Evolutionary conservation across 257 asterid species (phyloP).

Genomic region (Fraxinus americana): DNA sequence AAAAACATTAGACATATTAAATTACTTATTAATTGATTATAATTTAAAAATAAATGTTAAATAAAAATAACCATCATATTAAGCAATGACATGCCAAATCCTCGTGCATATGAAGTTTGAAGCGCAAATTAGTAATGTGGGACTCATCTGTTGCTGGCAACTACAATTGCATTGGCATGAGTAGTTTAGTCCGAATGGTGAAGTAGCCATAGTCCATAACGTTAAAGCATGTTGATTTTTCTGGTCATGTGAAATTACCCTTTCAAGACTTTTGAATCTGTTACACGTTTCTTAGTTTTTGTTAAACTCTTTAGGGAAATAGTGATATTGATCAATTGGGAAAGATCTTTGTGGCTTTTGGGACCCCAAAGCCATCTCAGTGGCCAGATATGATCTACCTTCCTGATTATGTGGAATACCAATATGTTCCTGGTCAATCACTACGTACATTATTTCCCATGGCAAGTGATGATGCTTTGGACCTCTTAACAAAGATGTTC

Average conservation of each 20-base stretch:
- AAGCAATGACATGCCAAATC: not conserved
- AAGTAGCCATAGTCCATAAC: not conserved
- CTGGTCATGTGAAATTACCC: not conserved
- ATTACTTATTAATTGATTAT: too few relatives aligned
- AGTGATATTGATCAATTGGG: conserved; percentile 98
- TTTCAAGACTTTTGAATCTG: not conserved
- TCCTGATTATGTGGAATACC: conserved; percentile 94
- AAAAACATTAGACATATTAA: too few relatives aligned
- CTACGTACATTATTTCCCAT: conserved; percentile 76
- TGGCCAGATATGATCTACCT: conserved; percentile 91
- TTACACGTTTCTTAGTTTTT: not conserved
- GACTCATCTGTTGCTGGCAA: not conserved
- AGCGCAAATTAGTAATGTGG: not conserved
- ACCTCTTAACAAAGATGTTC: conserved; percentile 88
- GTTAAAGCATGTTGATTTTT: not conserved
- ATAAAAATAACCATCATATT: too few relatives aligned
- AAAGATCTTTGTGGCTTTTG: conserved; percentile 92
- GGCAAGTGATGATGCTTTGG: conserved; percentile 91
- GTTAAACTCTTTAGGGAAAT: conserved; percentile 57
- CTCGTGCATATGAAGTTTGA: not conserved
- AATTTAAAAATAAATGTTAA: too few relatives aligned
- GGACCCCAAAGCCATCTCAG: conserved; percentile 89
- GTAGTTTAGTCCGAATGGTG: not conserved
- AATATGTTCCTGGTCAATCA: conserved; percentile 61
- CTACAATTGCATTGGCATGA: not conserved